These are phyloP conservation scores for Hypoxylon sp. DNA, from an alignment of 2,329 filamentous ascomycete species.

Conservation along the genomic window DNA sequence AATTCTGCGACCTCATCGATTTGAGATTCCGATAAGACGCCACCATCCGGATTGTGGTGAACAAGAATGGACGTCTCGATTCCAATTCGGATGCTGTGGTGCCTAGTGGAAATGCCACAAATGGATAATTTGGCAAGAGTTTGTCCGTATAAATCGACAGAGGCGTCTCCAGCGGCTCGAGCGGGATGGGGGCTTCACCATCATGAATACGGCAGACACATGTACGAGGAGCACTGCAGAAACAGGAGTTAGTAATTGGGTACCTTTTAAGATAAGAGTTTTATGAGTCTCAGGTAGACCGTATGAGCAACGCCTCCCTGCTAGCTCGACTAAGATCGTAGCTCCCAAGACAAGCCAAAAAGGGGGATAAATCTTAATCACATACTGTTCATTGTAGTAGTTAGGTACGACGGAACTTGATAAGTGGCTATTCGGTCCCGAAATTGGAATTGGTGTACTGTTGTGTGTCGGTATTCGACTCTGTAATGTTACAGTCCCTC, in stretches of 20 bases:
- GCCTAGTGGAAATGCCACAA: conserved; percentile 61
- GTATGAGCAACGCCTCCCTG: background rate
- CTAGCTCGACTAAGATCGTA: background rate
- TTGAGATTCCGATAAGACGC: conserved; percentile 63
- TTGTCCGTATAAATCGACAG: conserved; percentile 62
- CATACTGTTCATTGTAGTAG: conserved; percentile 60
- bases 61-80: conserved; percentile 62
- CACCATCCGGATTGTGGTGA: conserved; percentile 66
- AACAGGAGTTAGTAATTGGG: background rate
- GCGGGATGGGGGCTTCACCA: conserved; percentile 58
- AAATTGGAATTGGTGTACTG: conserved; percentile 22
- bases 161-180: conserved; percentile 64
- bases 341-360: background rate
- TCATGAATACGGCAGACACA: conserved; percentile 64
- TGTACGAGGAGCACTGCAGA: conserved; percentile 57
- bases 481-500: conserved; percentile 28
- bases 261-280: background rate
- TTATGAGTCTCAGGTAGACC: background rate
- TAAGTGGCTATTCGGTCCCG: conserved; percentile 28
- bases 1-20: conserved; percentile 67
- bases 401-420: conserved; percentile 58
- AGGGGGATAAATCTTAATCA: background rate
- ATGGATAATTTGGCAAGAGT: conserved; percentile 63
- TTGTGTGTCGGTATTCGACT: conserved; percentile 6
- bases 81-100: conserved; percentile 58